These are phyloP conservation scores for Sporodiniella umbellata DNA, from an alignment of 371 early-diverging fungal genomes.

Conservation along the genomic window DNA sequence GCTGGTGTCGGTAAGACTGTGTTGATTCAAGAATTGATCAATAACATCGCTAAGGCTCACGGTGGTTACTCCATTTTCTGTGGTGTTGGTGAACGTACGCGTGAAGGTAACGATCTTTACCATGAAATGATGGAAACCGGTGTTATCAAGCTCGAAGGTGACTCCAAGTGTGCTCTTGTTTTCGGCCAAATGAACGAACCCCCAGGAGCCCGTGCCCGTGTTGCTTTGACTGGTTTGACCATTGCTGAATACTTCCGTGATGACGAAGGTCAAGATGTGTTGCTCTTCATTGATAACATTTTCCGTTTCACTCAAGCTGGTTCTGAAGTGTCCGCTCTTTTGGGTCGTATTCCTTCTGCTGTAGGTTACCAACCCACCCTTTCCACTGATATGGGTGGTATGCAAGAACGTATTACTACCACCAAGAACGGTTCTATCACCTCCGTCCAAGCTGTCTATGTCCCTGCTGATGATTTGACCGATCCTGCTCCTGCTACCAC, in stretches of 20 bases:
- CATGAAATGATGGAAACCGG: constrained; percentile 94
- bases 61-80: constrained; percentile 97
- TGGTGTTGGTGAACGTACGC: constrained; percentile 96
- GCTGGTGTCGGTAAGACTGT: constrained; percentile 99
- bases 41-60: constrained; percentile 96
- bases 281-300: constrained; percentile 99
- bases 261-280: constrained; percentile 98
- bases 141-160: constrained; percentile 91
- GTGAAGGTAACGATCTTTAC: constrained; percentile 98
- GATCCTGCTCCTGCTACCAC: constrained; percentile 99
- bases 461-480: constrained; percentile 99
- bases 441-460: constrained; percentile 97
- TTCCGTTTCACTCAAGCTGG: constrained; percentile 96
- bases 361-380: constrained; percentile 99
- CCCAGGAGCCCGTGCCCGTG: constrained; percentile 97
- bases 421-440: constrained; percentile 99
- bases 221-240: constrained; percentile 96
- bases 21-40: constrained; percentile 95
- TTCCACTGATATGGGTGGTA: constrained; percentile 94
- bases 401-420: constrained; percentile 99
- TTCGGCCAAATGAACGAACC: constrained; percentile 99
- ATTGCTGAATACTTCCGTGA: constrained; percentile 99
- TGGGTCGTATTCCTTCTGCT: constrained; percentile 98
- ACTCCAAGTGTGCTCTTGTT: constrained; percentile 91
- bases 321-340: constrained; percentile 94